These are phyloP conservation scores for Myrica gale DNA, from an alignment of 306 rosid genomes.

Conservation along the genomic window DNA sequence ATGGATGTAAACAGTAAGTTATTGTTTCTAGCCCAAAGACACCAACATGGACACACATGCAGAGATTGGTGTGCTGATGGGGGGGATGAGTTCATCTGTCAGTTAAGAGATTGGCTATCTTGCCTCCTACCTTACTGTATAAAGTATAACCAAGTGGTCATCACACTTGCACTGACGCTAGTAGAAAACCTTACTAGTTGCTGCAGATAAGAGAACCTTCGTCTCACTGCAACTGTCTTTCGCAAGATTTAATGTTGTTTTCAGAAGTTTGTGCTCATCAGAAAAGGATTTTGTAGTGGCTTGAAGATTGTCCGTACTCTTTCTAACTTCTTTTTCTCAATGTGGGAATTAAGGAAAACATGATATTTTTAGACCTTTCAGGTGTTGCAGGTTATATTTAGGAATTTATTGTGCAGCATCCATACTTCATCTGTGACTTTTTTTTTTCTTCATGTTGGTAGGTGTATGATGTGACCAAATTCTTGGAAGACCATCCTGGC, in stretches of 20 bases:
- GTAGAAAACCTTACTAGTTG: not conserved
- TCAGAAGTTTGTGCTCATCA: not conserved
- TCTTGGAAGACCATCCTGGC: slow-evolving; percentile 62
- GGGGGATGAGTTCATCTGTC: not conserved
- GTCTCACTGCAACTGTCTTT: not conserved
- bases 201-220: not conserved
- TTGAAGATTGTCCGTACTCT: not conserved
- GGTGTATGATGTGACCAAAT: slow-evolving; percentile 57
- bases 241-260: not conserved
- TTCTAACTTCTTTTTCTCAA: not conserved
- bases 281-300: not conserved
- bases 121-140: not conserved
- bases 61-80: not conserved
- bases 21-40: not conserved
- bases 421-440: not conserved
- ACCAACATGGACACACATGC: not conserved
- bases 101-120: not conserved
- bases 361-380: not conserved
- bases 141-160: not conserved
- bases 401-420: not conserved
- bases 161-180: not conserved
- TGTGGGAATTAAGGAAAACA: not conserved
- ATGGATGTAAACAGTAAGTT: not conserved
- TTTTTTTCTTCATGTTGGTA: slow-evolving; percentile 1
- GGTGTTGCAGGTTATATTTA: not conserved